phyloP scores from a whole-genome alignment of 2,329 filamentous ascomycete genomes.

The Exophiala sp. region DNA sequence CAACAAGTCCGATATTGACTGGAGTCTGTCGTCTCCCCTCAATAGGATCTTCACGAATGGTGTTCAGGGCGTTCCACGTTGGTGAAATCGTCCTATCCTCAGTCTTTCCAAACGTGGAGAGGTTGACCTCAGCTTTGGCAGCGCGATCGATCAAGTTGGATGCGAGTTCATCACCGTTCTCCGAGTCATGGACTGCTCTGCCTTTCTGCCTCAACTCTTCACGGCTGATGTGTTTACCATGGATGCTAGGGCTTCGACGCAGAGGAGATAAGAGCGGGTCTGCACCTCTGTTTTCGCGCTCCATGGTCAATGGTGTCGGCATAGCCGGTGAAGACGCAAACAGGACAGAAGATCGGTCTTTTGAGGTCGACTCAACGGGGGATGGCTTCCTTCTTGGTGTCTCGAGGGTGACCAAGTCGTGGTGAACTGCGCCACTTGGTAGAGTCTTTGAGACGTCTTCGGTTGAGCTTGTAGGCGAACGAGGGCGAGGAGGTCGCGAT shows the following conservation, averaged over 20 bases:
- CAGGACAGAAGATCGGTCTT: slow-evolving; percentile 43
- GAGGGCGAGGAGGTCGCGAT: slow-evolving; percentile 23
- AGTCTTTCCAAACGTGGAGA: slow-evolving; percentile 32
- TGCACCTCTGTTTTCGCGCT: slow-evolving; percentile 6
- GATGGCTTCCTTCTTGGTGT: slow-evolving; percentile 30
- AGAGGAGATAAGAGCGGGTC: slow-evolving; percentile 19
- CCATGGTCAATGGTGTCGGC: slow-evolving; percentile 15
- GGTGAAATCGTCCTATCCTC: slow-evolving; percentile 32
- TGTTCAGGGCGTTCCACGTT: slow-evolving; percentile 42
- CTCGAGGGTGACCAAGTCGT: slow-evolving; percentile 5
- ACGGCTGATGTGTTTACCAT: slow-evolving; percentile 33
- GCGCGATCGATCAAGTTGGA: slow-evolving; percentile 24
- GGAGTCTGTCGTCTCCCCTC: slow-evolving; percentile 34
- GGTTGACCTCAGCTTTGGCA: slow-evolving; percentile 28
- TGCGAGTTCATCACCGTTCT: slow-evolving; percentile 14
- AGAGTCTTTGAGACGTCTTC: slow-evolving; percentile 21
- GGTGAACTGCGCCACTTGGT: slow-evolving; percentile 1
- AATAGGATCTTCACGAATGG: slow-evolving; percentile 44
- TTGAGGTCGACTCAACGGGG: slow-evolving; percentile 40
- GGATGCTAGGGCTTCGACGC: slow-evolving; percentile 33
- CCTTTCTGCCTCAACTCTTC: slow-evolving; percentile 17
- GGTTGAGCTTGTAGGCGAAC: slow-evolving; percentile 28
- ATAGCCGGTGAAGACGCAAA: slow-evolving; percentile 41
- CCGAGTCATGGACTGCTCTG: not conserved
- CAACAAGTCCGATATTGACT: slow-evolving; percentile 7